Evolutionary conservation across 805 yeast species (phyloP).

Genomic region (Yarrowia yakushimensis): DNA sequence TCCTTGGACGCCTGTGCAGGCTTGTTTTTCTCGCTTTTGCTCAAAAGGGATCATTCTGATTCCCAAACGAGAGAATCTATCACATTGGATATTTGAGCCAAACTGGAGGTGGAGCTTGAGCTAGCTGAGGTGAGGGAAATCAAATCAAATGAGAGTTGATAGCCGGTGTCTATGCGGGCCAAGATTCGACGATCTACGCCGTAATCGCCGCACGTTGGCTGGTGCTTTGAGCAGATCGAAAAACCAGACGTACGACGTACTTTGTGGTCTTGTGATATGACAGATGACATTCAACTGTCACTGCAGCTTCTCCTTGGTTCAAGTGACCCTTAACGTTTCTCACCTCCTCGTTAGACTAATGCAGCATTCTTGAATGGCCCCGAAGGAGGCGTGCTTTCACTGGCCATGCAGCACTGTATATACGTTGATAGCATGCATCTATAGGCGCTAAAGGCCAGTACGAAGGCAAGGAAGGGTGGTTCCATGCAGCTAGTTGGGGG

Average conservation of each 20-base stretch:
- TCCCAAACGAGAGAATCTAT: not conserved
- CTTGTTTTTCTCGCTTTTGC: not conserved
- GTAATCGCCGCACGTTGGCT: conserved; percentile 2
- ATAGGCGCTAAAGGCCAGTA: not conserved
- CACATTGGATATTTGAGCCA: not conserved
- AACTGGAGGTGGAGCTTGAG: too few relatives aligned
- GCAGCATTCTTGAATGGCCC: not conserved
- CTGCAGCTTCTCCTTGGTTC: not conserved
- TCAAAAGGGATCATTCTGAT: not conserved
- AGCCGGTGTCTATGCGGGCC: not conserved
- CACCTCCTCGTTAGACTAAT: too few relatives aligned
- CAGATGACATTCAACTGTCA: too few relatives aligned
- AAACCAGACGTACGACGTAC: too few relatives aligned
- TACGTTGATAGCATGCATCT: not conserved
- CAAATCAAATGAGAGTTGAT: not conserved
- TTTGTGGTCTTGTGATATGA: too few relatives aligned
- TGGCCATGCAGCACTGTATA: not conserved
- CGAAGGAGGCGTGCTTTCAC: not conserved
- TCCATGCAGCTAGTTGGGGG: not conserved
- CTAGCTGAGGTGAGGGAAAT: too few relatives aligned
- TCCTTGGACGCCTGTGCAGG: too few relatives aligned
- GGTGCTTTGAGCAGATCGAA: not conserved
- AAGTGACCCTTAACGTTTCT: too few relatives aligned
- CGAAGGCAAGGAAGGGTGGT: too few relatives aligned
- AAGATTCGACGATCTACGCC: not conserved